phyloP scores from a whole-genome alignment of 208 protist species.

The Leishmania amazonensis region DNA sequence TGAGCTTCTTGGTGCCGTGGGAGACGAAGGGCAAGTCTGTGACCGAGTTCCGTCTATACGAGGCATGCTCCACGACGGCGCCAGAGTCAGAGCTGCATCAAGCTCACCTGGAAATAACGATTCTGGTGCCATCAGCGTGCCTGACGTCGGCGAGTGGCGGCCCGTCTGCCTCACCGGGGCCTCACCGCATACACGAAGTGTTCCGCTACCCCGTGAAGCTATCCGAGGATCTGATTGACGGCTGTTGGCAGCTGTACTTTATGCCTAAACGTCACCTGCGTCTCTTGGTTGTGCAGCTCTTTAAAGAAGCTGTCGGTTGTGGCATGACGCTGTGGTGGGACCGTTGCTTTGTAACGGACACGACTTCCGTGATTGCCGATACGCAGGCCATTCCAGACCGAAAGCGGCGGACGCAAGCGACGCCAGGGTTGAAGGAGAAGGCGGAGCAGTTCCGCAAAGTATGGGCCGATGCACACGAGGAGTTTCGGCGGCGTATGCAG shows the following conservation, averaged over 20 bases:
- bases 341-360: conserved; percentile 64
- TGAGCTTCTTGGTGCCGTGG: conserved; percentile 71
- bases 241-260: conserved; percentile 78
- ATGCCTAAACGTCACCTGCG: conserved; percentile 45
- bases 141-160: background rate
- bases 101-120: conserved; percentile 19
- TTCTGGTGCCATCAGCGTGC: background rate
- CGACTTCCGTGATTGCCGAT: conserved; percentile 44
- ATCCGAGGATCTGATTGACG: conserved; percentile 58
- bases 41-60: conserved; percentile 37
- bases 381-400: conserved; percentile 49
- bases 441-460: conserved; percentile 49
- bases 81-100: background rate
- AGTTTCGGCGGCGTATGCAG: conserved; percentile 58
- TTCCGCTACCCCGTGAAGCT: conserved; percentile 76
- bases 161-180: background rate
- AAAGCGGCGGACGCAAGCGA: conserved; percentile 18
- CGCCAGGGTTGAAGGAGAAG: conserved; percentile 10
- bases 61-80: background rate
- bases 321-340: conserved; percentile 83
- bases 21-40: conserved; percentile 47
- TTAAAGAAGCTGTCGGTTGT: conserved; percentile 63
- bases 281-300: conserved; percentile 67
- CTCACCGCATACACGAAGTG: conserved; percentile 12
- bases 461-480: conserved; percentile 71